Percentiles rank a stretch among this genome's conserved stretches.
These are phyloP conservation scores for Orbilia quercus DNA, from an alignment of 2,329 filamentous ascomycete species.

Conservation along the genomic window DNA sequence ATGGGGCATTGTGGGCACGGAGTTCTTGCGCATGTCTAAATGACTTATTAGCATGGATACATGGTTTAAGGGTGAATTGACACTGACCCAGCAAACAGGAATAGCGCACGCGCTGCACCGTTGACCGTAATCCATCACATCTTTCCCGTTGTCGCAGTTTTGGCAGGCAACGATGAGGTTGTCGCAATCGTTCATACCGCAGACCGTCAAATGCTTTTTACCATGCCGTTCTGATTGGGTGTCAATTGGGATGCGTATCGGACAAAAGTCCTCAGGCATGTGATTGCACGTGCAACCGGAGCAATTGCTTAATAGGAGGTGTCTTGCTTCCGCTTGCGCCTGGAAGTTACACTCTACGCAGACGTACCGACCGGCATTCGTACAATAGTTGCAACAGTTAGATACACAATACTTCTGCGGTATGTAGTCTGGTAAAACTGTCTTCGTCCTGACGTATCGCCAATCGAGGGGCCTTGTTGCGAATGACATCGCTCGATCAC, in stretches of 20 bases:
- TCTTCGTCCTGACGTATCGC: constrained; percentile 42
- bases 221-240: constrained; percentile 48
- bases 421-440: constrained; percentile 29
- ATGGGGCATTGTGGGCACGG: constrained; percentile 47
- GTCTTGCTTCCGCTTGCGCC: constrained; percentile 36
- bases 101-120: constrained; percentile 51
- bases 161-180: constrained; percentile 48
- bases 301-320: constrained; percentile 38
- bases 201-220: constrained; percentile 51
- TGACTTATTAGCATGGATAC: background rate
- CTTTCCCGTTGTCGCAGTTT: constrained; percentile 50
- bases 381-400: constrained; percentile 52
- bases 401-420: constrained; percentile 52
- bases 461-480: constrained; percentile 50
- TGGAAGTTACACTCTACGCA: constrained; percentile 50
- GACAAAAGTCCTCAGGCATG: constrained; percentile 51
- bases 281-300: constrained; percentile 52
- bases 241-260: constrained; percentile 49
- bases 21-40: constrained; percentile 46
- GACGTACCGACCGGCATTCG: constrained; percentile 49
- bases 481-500: constrained; percentile 48
- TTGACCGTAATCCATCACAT: constrained; percentile 54
- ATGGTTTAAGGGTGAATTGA: background rate
- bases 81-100: constrained; percentile 50
- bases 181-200: constrained; percentile 43